These are phyloP conservation scores for Pleurotus tuber-regium DNA, from an alignment of 768 basidiomycete genomes.

Conservation along the genomic window DNA sequence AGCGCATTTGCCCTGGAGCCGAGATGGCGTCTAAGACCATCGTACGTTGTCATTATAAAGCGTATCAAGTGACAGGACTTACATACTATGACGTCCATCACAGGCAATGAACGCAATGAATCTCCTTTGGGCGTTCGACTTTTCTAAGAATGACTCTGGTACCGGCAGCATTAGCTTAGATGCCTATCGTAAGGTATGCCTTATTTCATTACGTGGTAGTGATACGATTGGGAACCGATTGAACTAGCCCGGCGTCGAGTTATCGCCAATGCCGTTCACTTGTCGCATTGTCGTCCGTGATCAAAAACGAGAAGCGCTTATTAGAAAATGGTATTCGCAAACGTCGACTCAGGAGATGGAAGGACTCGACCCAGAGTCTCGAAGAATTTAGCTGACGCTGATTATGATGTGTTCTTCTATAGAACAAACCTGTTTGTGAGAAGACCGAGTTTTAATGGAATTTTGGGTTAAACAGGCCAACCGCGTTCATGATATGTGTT, in stretches of 20 bases:
- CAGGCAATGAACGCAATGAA: constrained; percentile 24
- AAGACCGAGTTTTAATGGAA: too few species aligned
- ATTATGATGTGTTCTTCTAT: too few species aligned
- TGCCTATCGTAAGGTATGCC: not conserved
- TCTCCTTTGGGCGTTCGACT: constrained; percentile 29
- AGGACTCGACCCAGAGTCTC: too few species aligned
- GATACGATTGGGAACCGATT: too few species aligned
- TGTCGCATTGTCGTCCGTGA: not conserved
- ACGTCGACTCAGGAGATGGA: too few species aligned
- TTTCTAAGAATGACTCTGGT: not conserved
- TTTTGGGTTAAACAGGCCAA: too few species aligned
- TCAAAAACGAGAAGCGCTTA: not conserved
- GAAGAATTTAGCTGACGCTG: too few species aligned
- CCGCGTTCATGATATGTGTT: too few species aligned
- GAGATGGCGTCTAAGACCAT: constrained; percentile 15
- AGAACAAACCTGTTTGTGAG: too few species aligned
- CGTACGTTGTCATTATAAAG: constrained; percentile 9
- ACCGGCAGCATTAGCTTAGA: not conserved
- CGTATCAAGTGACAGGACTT: not conserved
- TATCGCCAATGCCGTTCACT: not conserved
- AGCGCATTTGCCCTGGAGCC: constrained; percentile 19
- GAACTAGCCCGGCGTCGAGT: not conserved
- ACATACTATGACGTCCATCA: not conserved
- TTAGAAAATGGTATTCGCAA: too few species aligned
- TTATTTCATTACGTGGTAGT: not conserved